Conservation (phyloP, 768 basidiomycete genomes). For the Boletales sp. region DNA sequence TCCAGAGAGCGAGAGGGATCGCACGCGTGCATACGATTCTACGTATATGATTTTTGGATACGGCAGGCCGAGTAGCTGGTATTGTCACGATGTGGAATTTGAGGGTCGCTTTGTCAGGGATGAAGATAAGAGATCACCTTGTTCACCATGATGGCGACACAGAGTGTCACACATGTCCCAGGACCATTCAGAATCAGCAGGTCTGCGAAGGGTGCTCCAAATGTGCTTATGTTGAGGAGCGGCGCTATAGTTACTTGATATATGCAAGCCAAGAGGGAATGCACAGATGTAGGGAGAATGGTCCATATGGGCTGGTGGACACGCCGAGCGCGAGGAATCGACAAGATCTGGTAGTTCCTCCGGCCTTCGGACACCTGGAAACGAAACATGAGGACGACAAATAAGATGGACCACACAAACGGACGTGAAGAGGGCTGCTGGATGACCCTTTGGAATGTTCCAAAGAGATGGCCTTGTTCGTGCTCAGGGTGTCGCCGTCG, state of each 20-base stretch:
- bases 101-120: too few species aligned
- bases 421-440: slow-evolving; percentile 10
- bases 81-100: too few species aligned
- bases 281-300: slow-evolving; percentile 59
- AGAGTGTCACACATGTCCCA: slow-evolving; percentile 85
- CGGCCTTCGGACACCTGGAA: slow-evolving; percentile 4
- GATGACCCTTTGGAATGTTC: slow-evolving; percentile 41
- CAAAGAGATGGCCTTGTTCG: slow-evolving; percentile 60
- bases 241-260: slow-evolving; percentile 59
- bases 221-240: slow-evolving; percentile 25
- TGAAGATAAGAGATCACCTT: slow-evolving; percentile 48
- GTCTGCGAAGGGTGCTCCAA: slow-evolving; percentile 51
- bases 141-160: slow-evolving; percentile 64
- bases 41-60: slow-evolving; percentile 80
- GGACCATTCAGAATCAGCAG: slow-evolving; percentile 90
- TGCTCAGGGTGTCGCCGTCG: slow-evolving; percentile 77
- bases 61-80: slow-evolving; percentile 69
- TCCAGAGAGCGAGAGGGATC: slow-evolving; percentile 76
- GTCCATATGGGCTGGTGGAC: slow-evolving; percentile 81
- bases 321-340: slow-evolving; percentile 81
- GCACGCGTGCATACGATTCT: slow-evolving; percentile 91
- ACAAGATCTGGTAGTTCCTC: slow-evolving; percentile 47
- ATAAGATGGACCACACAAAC: slow-evolving; percentile 1
- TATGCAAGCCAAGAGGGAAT: slow-evolving; percentile 59
- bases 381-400: slow-evolving; percentile 8